Conservation (phyloP, 169 alveolate genomes). For the Besnoitia besnoiti region DNA sequence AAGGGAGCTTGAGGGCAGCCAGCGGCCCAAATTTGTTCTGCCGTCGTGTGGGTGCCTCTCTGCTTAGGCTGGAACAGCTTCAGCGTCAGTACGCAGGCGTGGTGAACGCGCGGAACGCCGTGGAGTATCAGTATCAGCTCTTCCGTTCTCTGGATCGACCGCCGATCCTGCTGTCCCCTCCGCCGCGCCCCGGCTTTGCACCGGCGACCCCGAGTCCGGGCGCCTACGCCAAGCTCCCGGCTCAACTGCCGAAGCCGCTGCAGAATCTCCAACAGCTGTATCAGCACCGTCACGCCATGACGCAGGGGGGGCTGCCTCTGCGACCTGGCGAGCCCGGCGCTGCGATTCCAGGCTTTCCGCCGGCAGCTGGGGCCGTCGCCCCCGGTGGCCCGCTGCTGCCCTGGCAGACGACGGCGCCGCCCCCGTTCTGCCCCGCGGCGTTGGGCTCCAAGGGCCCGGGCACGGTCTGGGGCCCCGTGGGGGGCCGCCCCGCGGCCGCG, state of each 20-base stretch:
- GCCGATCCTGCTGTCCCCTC: slow-evolving; percentile 58
- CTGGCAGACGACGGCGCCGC: slow-evolving; percentile 25
- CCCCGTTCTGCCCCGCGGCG: not conserved
- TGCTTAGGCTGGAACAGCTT: slow-evolving; percentile 60
- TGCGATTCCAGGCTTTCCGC: not conserved
- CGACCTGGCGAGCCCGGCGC: not conserved
- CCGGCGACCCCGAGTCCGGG: slow-evolving; percentile 38
- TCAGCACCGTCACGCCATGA: not conserved
- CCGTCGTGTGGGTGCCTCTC: too few species aligned
- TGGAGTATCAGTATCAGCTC: slow-evolving; percentile 63
- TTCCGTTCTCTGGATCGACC: slow-evolving; percentile 58
- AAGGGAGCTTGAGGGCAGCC: too few species aligned
- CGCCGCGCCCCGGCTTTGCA: slow-evolving; percentile 40
- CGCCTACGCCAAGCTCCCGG: not conserved
- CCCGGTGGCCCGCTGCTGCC: not conserved
- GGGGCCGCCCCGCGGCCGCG: slow-evolving; percentile 51
- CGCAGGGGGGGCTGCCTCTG: not conserved
- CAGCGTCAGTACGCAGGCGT: slow-evolving; percentile 61
- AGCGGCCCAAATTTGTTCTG: too few species aligned
- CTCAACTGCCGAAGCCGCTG: not conserved
- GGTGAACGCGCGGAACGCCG: slow-evolving; percentile 57
- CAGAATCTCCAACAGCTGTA: not conserved
- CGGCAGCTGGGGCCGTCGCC: not conserved
- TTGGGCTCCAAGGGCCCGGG: not conserved
- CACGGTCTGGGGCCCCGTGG: slow-evolving; percentile 1